These are phyloP conservation scores for Xylariaceae sp. DNA, from an alignment of 2,329 filamentous ascomycete genomes.

Conservation along the genomic window DNA sequence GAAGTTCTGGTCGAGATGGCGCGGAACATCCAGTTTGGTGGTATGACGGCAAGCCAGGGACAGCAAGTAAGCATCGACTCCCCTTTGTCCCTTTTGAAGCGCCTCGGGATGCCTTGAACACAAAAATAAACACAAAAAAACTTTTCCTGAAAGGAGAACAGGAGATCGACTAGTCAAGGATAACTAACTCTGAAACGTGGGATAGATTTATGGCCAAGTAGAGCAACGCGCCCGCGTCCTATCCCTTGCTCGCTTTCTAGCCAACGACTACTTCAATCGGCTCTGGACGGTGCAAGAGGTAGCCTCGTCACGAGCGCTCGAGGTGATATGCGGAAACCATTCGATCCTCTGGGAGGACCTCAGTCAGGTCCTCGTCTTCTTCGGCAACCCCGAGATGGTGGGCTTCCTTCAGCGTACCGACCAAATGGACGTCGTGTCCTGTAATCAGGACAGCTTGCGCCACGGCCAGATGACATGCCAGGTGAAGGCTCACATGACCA, in stretches of 20 bases:
- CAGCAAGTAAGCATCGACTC: too few relatives aligned
- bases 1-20: conserved; percentile 4
- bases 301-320: conserved; percentile 4
- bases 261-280: conserved; percentile 9
- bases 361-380: conserved; percentile 1
- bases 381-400: conserved; percentile 4
- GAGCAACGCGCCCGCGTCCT: conserved; percentile 5
- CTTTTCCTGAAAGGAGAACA: too few relatives aligned
- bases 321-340: conserved; percentile 5
- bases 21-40: background rate
- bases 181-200: too few relatives aligned
- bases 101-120: too few relatives aligned
- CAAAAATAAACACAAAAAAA: too few relatives aligned
- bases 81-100: too few relatives aligned
- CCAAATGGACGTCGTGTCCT: conserved; percentile 5
- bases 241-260: conserved; percentile 5
- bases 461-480: background rate
- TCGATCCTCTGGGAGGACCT: conserved; percentile 7
- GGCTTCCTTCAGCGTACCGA: conserved; percentile 7
- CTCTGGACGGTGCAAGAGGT: conserved; percentile 9
- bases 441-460: conserved; percentile 6
- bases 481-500: background rate
- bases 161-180: too few relatives aligned
- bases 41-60: conserved; percentile 4
- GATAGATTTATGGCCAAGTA: conserved; percentile 1